Evolutionary conservation across 2,329 filamentous ascomycete species (phyloP), one percentile per base, ranked within the genome.

Genomic region (Pyrenochaeta sp.): DNA sequence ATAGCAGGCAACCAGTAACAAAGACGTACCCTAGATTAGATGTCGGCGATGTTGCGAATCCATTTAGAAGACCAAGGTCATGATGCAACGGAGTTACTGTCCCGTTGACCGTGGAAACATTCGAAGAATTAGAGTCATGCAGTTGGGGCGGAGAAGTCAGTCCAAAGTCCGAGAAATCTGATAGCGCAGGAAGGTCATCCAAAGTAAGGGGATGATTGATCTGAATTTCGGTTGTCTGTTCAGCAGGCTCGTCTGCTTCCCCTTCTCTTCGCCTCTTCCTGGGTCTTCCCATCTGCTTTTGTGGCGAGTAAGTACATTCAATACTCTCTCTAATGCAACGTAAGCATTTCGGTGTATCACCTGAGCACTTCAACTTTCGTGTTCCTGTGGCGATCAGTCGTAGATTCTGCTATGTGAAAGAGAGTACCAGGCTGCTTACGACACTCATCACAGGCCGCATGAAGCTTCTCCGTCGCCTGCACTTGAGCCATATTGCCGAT

Each of bases 221-320:
- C 18, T 45, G 50, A 15, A 33, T 36, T 30, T 57, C 56, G 21
- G 47, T 29, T 2, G 42, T 32, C 21, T 36, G 10, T 10, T 17
- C 32, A 0, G 45, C 21, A 2, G 30, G 15, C 14, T 58, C 54
- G n/a, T 53, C 56, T 12, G 45, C 49, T 44, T 49, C 58, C 20
- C 63, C 70, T n/a, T 72, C 69, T 43, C 75, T 67, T 52, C 68
- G 66, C 45, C 80, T 73, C 64, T 83, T 83, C 54, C 77, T 76
- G n/a, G 81, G 81, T 37, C 81, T 64, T 9, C 81, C 81, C 81
- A 83, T 83, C 31, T 71, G 75, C 64, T 81, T 82, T 46, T 79
- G 79, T 2, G 69, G 67, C 20, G 79, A 81, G 62, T 82, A 83
- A 21, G 78, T 47, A 60, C 81, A 83, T 14, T 44, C 42, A 12